A percentile compares a stretch with the other conserved stretches of the same genome.
Evolutionary conservation across 176 grass and related monocot genomes (phyloP).

Genomic region (Rhipidocladum racemiflorum): DNA sequence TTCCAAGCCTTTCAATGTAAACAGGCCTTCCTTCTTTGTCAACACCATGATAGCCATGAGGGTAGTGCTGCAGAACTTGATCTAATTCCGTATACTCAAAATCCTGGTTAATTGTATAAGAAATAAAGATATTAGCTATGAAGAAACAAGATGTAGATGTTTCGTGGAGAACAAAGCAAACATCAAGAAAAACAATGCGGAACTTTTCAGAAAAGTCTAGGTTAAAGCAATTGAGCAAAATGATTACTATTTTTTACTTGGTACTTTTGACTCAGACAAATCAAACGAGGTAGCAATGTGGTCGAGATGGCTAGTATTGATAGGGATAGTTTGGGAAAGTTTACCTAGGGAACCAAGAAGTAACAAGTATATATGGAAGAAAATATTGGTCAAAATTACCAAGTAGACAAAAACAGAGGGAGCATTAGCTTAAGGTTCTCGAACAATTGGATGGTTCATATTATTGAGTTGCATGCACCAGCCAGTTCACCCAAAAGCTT

Average conservation of each 20-base stretch:
- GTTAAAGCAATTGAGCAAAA: neutral
- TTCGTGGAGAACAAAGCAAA: neutral
- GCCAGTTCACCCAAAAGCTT: too few relatives aligned
- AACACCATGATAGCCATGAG: constrained; percentile 26
- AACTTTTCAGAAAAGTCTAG: neutral
- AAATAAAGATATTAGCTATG: neutral
- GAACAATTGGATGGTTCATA: neutral
- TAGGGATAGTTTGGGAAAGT: neutral
- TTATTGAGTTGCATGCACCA: too few relatives aligned
- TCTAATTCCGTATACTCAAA: constrained; percentile 15
- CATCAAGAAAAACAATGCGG: neutral
- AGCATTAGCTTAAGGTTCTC: neutral
- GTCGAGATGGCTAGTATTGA: neutral
- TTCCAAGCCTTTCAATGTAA: constrained; percentile 26
- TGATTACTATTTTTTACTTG: neutral
- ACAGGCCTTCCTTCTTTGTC: constrained; percentile 25
- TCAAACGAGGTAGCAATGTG: neutral
- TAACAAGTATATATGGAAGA: neutral
- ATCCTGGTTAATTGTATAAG: neutral
- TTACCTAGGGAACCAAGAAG: neutral
- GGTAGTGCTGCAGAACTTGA: constrained; percentile 17
- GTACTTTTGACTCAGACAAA: neutral
- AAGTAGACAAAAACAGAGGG: neutral
- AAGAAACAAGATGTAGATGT: neutral
- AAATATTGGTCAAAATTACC: neutral